These are phyloP conservation scores for Alternaria sp. DNA, from an alignment of 2,329 filamentous ascomycete genomes.

Conservation along the genomic window DNA sequence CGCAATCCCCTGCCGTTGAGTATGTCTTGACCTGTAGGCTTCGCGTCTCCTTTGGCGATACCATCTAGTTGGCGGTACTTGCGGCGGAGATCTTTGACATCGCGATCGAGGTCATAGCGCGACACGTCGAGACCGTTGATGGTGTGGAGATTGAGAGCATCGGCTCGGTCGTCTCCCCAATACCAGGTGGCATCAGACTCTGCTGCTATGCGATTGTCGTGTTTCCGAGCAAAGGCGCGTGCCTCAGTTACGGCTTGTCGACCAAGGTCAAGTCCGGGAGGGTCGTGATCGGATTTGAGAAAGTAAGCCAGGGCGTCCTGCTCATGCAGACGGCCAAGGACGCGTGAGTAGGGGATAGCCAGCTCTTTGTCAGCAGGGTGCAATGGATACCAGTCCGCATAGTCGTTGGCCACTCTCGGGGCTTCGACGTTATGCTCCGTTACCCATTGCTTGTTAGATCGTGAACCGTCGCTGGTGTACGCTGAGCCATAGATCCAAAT, in stretches of 20 bases:
- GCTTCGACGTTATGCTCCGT: slow-evolving; percentile 24
- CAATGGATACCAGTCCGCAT: slow-evolving; percentile 61
- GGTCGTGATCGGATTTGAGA: slow-evolving; percentile 40
- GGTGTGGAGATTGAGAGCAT: slow-evolving; percentile 62
- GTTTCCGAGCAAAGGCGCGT: slow-evolving; percentile 53
- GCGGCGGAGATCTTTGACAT: slow-evolving; percentile 56
- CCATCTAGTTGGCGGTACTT: slow-evolving; percentile 55
- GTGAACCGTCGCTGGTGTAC: slow-evolving; percentile 51
- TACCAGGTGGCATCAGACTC: slow-evolving; percentile 57
- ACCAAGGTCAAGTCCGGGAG: slow-evolving; percentile 51
- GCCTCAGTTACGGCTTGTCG: slow-evolving; percentile 54
- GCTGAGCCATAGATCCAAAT: slow-evolving; percentile 59
- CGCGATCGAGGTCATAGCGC: slow-evolving; percentile 52
- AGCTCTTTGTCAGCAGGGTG: slow-evolving; percentile 51
- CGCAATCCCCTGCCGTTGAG: slow-evolving; percentile 6
- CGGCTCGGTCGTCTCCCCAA: slow-evolving; percentile 63
- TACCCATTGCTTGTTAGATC: slow-evolving; percentile 37
- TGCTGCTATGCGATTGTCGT: slow-evolving; percentile 56
- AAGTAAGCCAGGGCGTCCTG: slow-evolving; percentile 56
- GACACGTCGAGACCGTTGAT: slow-evolving; percentile 62
- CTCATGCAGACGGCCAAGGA: slow-evolving; percentile 64
- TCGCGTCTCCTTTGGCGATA: neutral
- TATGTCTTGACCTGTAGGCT: neutral
- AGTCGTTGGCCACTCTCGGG: slow-evolving; percentile 40
- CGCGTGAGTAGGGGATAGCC: slow-evolving; percentile 57